Evolutionary conservation across 2,329 filamentous ascomycete genomes (phyloP), one percentile per base, ranked within the genome.

Genomic region (Venturia aucupariae): DNA sequence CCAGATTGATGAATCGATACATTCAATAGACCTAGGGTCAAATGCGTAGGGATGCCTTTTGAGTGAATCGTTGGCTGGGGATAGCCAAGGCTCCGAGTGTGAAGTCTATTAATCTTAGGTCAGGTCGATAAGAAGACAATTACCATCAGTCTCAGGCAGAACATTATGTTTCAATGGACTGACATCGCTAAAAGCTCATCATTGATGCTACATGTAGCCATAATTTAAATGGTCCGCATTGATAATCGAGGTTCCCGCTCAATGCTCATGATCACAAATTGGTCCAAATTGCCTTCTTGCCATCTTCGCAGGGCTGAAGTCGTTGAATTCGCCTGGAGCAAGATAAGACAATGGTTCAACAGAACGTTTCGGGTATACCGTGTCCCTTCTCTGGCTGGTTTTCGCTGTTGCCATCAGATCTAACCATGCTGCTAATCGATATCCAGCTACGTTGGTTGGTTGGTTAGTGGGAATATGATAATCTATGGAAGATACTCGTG

Each of bases 341-440:
- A 61, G 42, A 38, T 61, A 27, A 19, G 38, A 17, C 38, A 61
- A 30, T 11, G 38, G 59, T 27, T 61, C 59, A 7, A 22, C 38
- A 41, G 13, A 30, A 13, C 38, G 42, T 41, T 46, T 61, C 4
- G 27, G 22, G 11, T 42, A 35, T 10, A 30, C 35, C 51, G 27
- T 57, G 19, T 13, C 41, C 46, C 5, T 22, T 51, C 19, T 32
- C n/a, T 19, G 22, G 17, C 44, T n/a, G 19, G 15, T 24, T 42
- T 65, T 48, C 3, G 67, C 68, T 7, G 68, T 68, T 17, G 73
- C 74, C 64, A 77, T 69, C 10, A 71, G 69, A 65, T 76, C 71
- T 51, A 76, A 66, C 70, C 71, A 76, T 17, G 70, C 70, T 11
- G 73, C 75, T 15, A 76, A 69, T 30, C 75, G 67, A 57, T 74